Base-by-base conservation (phyloP, 2,329 filamentous ascomycete genomes). In the Monosporascus sp. region DNA sequence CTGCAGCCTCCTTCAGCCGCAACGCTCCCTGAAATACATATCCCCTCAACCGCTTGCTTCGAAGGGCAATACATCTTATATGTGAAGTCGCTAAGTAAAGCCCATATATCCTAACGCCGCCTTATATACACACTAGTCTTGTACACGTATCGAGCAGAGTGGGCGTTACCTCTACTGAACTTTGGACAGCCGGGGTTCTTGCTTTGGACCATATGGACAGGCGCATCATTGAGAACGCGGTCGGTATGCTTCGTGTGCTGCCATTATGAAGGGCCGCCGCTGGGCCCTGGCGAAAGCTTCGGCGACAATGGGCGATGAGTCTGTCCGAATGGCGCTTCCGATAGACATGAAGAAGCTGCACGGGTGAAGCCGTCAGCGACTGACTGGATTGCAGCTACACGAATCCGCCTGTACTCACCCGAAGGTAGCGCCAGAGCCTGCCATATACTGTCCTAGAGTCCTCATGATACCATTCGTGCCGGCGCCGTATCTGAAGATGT, bases 281-380 rank as follows among this genome's bases (percentile, higher is more conserved):
- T 87, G 85, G 49, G 89, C 85, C 69, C 84, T 83, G 62, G 84
- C 81, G 75, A 93, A 96, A 54, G 89, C 84, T 68, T 91, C 83
- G 61, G 85, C 80, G 55, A 87, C 78, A 64, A 89, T 86, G 38
- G 88, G 85, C 44, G 90, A 89, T 60, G 89, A 85, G 64, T 99
- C 94, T 55, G 91, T 92, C 68, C 94, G 88, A 66, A 99, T 97
- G 45, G 96, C 92, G 64, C 91, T 96, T 63, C 94, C 94, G 63
- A 99, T 96, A 54, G 90, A 93, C 94, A 99, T 99, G 81, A 99
- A 99, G 77, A 97, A 97, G 24, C 83, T 86, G 59, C 20, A 52
- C 11, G 2, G 38, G 54, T 17, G 41, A 60, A 55, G 43, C n/a
- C 20, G 11, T 48, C 50, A 52, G 62, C 66, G 60, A 60, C 52